These are phyloP conservation scores for Madurella fahalii DNA, from an alignment of 2,329 filamentous ascomycete genomes.

Conservation along the genomic window DNA sequence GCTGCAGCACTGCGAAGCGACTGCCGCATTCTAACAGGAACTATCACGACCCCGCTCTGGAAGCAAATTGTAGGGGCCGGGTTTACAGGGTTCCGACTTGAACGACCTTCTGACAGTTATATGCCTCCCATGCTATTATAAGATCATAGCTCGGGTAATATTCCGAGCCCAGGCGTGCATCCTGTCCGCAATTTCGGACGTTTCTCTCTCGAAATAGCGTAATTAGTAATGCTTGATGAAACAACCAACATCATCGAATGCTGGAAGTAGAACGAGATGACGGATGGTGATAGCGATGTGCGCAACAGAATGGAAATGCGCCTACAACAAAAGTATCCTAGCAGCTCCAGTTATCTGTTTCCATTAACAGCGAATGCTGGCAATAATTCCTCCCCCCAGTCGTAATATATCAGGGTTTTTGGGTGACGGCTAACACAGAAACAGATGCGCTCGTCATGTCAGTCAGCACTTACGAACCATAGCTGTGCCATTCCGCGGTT, in stretches of 20 bases:
- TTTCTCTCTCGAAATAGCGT: constrained; percentile 5
- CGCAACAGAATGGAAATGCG: neutral
- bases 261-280: neutral
- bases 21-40: constrained; percentile 9
- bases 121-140: constrained; percentile 17
- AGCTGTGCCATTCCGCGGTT: neutral
- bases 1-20: constrained; percentile 11
- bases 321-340: neutral
- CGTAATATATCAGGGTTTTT: neutral
- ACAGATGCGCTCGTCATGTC: neutral
- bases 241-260: neutral
- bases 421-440: neutral
- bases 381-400: neutral
- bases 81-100: constrained; percentile 11
- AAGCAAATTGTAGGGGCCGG: constrained; percentile 10
- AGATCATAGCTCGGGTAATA: constrained; percentile 15
- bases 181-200: constrained; percentile 11
- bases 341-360: neutral
- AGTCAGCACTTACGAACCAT: neutral
- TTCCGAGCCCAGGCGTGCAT: constrained; percentile 6
- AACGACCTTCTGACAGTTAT: constrained; percentile 9
- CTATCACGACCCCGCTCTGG: constrained; percentile 15
- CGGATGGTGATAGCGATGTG: neutral
- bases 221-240: constrained; percentile 4
- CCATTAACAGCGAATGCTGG: no score